Evolutionary conservation across 108 stramenopile species (phyloP), one percentile per base, ranked within the genome.

Genomic region (Cyclotella distinguenda): DNA sequence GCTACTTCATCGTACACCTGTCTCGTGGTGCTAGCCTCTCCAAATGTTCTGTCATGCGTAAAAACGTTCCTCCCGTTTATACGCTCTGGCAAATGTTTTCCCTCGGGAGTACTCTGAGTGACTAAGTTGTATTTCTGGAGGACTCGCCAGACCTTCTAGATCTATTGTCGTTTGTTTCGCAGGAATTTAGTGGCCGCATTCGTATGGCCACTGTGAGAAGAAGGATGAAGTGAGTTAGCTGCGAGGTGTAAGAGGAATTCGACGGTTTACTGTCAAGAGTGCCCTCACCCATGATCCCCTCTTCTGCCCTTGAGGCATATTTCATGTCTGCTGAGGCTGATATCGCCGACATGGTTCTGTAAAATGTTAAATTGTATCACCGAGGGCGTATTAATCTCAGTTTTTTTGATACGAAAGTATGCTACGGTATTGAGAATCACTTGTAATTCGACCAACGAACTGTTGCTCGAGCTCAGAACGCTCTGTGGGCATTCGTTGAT

Each of bases 1-100:
- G 11, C 88, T n/a, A 93, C 80, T 39, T 81, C 89, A 9, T 91
- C 78, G 68, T 99, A 98, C 3, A 99, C 97, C 12, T 92, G 66
- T 28, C 50, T 46, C n/a, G 97, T 97, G 19, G 82, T 71, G 0
- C 78, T 63, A 9, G 68, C 71, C 61, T 93, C 95, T 11, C 84
- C 87, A 70, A 95, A 99, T 1, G 88, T 86, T 59, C 93, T 84
- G 68, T 99, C 97, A 58, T 87, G 98, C 33, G 87, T 87, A 66
- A 98, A 99, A 27, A 90, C 82, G 44, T 88, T 97, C 9, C 90
- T 76, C 7, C 85, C 85, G 8, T 71, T 72, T 10, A 90, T 76
- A 28, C 86, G 66, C 48, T 88, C 82, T 11, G 78, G 76, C 4
- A 90, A 55, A 15, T 90, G 92, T 62, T 91, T 83, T 15, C 91